These are phyloP conservation scores for Spergularia azorica DNA, from an alignment of 179 eudicot genomes.

Conservation along the genomic window DNA sequence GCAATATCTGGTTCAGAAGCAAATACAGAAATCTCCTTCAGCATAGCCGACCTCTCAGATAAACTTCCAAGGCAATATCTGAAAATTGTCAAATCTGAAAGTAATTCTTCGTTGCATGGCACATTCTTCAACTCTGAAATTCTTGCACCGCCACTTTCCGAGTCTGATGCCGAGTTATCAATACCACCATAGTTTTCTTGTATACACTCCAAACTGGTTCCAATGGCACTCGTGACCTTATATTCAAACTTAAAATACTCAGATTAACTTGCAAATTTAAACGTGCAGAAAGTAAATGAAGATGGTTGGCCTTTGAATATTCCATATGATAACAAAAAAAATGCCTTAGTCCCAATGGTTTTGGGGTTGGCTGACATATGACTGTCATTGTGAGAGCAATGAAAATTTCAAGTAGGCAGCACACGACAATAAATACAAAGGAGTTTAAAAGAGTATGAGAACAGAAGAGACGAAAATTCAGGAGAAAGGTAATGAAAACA, in stretches of 20 bases:
- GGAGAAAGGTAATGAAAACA: neutral
- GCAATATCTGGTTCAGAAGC: constrained; percentile 53
- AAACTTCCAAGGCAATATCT: constrained; percentile 86
- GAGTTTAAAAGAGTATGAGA: no score
- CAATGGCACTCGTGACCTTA: constrained; percentile 39
- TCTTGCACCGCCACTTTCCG: constrained; percentile 62
- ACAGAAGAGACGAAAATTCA: no score
- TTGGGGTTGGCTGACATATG: no score
- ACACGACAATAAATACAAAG: no score
- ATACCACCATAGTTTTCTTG: constrained; percentile 45
- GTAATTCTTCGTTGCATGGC: constrained; percentile 39
- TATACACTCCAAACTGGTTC: constrained; percentile 42
- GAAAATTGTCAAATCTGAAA: constrained; percentile 69
- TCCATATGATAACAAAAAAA: no score
- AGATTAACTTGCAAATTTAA: neutral
- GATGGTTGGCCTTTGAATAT: neutral
- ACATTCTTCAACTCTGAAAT: constrained; percentile 39
- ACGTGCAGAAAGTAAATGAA: neutral
- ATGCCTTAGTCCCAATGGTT: no score
- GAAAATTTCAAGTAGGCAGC: no score
- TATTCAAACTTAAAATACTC: constrained; percentile 1
- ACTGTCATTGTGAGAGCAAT: no score
- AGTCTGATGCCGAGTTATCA: constrained; percentile 57
- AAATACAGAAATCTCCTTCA: constrained; percentile 61
- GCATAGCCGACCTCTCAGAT: constrained; percentile 66